A percentile compares a stretch with the other conserved stretches of the same genome.
These are phyloP conservation scores for Plantago elongata DNA, from an alignment of 257 asterid genomes.

Conservation along the genomic window DNA sequence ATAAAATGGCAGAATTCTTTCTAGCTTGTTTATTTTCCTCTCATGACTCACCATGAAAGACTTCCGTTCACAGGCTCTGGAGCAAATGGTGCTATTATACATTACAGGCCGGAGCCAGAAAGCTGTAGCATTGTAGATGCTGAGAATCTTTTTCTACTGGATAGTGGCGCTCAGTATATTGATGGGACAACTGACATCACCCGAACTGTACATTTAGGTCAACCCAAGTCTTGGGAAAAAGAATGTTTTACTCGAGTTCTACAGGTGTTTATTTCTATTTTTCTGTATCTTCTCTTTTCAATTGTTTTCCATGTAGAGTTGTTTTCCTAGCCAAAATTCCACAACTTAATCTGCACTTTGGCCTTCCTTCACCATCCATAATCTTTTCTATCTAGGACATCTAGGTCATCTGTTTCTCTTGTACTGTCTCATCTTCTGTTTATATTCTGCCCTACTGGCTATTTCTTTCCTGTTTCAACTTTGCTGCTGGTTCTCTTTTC, in stretches of 20 bases:
- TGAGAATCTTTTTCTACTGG: conserved; percentile 78
- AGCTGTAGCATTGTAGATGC: conserved; percentile 70
- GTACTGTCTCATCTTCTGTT: too few relatives aligned
- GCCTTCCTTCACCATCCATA: too few relatives aligned
- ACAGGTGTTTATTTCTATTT: conserved; percentile 51
- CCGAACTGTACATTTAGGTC: conserved; percentile 88
- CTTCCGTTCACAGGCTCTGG: conserved; percentile 63
- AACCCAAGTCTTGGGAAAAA: conserved; percentile 79
- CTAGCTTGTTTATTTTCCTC: conserved; percentile 13
- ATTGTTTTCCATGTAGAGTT: not conserved
- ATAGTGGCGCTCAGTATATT: conserved; percentile 92
- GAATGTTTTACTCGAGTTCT: conserved; percentile 94
- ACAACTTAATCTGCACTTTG: too few relatives aligned
- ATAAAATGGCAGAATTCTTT: conserved; percentile 3
- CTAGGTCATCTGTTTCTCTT: too few relatives aligned
- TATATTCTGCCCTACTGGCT: too few relatives aligned
- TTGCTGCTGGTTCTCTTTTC: too few relatives aligned
- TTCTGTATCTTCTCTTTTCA: not conserved
- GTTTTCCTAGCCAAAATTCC: too few relatives aligned
- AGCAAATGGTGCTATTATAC: conserved; percentile 96
- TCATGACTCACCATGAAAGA: conserved; percentile 16
- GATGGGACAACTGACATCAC: conserved; percentile 98
- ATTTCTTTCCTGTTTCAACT: too few relatives aligned
- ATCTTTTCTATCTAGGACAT: too few relatives aligned
- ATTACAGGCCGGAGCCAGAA: conserved; percentile 78